Conservation (phyloP, 768 basidiomycete genomes). For the Mycena maculata region DNA sequence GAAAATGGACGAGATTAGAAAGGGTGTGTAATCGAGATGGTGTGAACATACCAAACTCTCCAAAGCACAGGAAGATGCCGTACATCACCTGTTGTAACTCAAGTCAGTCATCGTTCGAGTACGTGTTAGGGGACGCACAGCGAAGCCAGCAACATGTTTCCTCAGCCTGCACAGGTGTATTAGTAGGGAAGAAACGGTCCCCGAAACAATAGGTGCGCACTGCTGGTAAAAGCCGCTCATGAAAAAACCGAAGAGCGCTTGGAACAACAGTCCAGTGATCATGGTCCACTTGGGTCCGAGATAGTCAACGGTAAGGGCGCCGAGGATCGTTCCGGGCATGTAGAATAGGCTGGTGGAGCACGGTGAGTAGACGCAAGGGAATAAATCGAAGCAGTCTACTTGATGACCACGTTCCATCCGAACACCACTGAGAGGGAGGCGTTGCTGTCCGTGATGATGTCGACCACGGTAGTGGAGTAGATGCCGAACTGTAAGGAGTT, state of each 20-base stretch:
- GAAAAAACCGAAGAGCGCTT: slow-evolving; percentile 85
- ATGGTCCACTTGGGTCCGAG: slow-evolving; percentile 72
- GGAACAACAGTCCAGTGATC: slow-evolving; percentile 75
- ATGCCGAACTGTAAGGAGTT: slow-evolving; percentile 70
- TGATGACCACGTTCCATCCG: slow-evolving; percentile 89
- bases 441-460: slow-evolving; percentile 68
- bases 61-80: slow-evolving; percentile 90
- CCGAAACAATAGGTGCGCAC: slow-evolving; percentile 42
- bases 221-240: slow-evolving; percentile 85
- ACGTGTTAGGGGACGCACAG: slow-evolving; percentile 54
- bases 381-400: slow-evolving; percentile 53
- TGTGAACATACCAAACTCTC: slow-evolving; percentile 77
- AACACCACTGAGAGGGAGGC: slow-evolving; percentile 70
- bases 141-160: slow-evolving; percentile 77
- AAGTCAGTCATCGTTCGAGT: not conserved
- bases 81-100: slow-evolving; percentile 71
- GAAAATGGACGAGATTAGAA: slow-evolving; percentile 13
- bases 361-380: not conserved
- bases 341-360: slow-evolving; percentile 47
- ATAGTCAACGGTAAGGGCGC: slow-evolving; percentile 81
- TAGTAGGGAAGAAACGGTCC: not conserved
- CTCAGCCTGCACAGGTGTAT: slow-evolving; percentile 56
- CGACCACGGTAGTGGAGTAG: slow-evolving; percentile 81
- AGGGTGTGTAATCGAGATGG: not conserved
- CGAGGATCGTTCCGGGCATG: slow-evolving; percentile 68